A percentile compares a stretch with the other conserved stretches of the same genome.
phyloP scores from a whole-genome alignment of 805 yeast species.

The Ogataea ganodermae region DNA sequence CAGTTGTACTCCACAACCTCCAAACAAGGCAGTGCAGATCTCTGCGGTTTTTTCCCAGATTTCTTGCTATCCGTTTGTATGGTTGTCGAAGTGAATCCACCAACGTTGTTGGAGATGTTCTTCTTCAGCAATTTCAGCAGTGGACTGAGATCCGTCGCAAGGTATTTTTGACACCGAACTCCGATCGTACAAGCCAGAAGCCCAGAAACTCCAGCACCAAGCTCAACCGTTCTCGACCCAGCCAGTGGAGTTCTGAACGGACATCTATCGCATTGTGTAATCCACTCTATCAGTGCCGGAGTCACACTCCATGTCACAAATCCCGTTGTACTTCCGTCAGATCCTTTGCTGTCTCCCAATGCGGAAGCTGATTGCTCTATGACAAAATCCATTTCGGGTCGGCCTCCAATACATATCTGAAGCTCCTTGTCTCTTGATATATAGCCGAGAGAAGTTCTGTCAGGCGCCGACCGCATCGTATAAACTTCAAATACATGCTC shows the following conservation, averaged over 20 bases:
- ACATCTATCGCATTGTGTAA: slow-evolving; percentile 26
- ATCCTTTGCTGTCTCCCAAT: slow-evolving; percentile 34
- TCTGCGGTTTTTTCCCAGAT: slow-evolving; percentile 1
- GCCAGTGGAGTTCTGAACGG: slow-evolving; percentile 1
- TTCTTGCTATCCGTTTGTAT: slow-evolving; percentile 11
- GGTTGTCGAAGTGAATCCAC: slow-evolving; percentile 27
- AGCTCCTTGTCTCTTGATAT: slow-evolving; percentile 23
- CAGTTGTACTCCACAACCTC: slow-evolving; percentile 61
- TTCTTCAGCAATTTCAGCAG: slow-evolving; percentile 49
- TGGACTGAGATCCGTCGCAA: slow-evolving; percentile 62
- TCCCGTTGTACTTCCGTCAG: slow-evolving; percentile 54
- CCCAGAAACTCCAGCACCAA: slow-evolving; percentile 66
- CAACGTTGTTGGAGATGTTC: slow-evolving; percentile 47
- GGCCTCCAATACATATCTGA: slow-evolving; percentile 21
- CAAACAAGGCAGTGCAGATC: slow-evolving; percentile 26
- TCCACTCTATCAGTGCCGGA: slow-evolving; percentile 54
- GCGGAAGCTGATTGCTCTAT: slow-evolving; percentile 38
- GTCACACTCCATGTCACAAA: slow-evolving; percentile 63
- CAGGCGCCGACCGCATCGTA: slow-evolving; percentile 18
- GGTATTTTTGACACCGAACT: slow-evolving; percentile 37
- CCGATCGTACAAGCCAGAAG: slow-evolving; percentile 45
- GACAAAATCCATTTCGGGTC: slow-evolving; percentile 17
- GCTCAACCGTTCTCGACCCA: slow-evolving; percentile 45
- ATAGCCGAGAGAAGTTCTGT: slow-evolving; percentile 27
- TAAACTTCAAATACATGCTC: slow-evolving; percentile 34